Evolutionary conservation across 176 grass and related monocot genomes (phyloP).

Genomic region (Aegilops umbellulata): DNA sequence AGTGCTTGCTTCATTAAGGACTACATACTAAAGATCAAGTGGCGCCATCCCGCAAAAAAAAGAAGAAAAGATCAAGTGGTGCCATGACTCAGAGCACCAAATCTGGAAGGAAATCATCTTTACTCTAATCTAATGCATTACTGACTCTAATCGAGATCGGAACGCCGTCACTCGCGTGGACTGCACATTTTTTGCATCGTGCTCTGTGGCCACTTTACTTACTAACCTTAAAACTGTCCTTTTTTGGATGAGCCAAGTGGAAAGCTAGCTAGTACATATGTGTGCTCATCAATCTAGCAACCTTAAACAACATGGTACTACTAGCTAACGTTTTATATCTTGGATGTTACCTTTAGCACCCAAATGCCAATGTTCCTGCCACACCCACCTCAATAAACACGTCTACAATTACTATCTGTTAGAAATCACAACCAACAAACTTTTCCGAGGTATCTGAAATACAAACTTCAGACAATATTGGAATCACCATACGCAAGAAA

Average conservation of each 20-base stretch:
- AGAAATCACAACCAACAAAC: background rate
- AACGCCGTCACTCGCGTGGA: background rate
- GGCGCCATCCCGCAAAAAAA: too few species aligned
- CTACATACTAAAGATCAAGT: too few species aligned
- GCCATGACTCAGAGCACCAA: too few species aligned
- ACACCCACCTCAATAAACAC: background rate
- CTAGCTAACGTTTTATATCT: background rate
- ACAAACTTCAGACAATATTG: background rate
- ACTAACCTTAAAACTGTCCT: background rate
- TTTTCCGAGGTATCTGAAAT: background rate
- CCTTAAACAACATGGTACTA: background rate
- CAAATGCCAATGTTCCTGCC: background rate
- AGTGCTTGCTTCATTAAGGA: too few species aligned
- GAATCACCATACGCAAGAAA: background rate
- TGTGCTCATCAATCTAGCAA: background rate
- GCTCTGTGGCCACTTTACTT: background rate
- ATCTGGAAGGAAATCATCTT: too few species aligned
- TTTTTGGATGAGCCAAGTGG: background rate
- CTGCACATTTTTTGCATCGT: background rate
- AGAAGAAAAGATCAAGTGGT: too few species aligned
- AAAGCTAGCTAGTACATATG: background rate
- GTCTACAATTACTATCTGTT: background rate
- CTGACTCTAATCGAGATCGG: background rate
- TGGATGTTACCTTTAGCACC: background rate
- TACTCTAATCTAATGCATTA: too few species aligned